These are phyloP conservation scores for Hymenoscyphus fraxineus DNA, from an alignment of 2,329 filamentous ascomycete genomes.

Conservation along the genomic window DNA sequence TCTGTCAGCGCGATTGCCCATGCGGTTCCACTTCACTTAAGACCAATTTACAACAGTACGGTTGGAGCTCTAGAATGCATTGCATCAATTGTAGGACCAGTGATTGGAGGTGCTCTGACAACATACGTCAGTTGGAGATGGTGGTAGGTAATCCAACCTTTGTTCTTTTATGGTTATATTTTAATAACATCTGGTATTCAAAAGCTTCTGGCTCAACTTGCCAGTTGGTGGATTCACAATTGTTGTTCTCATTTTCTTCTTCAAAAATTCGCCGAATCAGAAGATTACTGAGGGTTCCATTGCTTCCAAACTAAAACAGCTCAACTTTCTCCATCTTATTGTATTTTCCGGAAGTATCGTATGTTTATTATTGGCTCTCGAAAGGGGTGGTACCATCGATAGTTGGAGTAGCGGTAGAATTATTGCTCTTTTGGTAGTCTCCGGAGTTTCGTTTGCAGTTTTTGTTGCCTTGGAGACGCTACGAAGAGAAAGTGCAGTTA, in stretches of 20 bases:
- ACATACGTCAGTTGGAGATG: background rate
- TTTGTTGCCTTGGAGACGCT: background rate
- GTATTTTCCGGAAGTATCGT: slow-evolving; percentile 40
- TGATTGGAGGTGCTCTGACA: slow-evolving; percentile 35
- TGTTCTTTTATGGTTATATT: too few relatives aligned
- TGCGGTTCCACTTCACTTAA: background rate
- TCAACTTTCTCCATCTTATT: slow-evolving; percentile 42
- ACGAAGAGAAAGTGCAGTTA: background rate
- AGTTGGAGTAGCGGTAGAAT: slow-evolving; percentile 4
- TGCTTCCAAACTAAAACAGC: slow-evolving; percentile 14
- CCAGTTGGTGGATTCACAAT: too few relatives aligned
- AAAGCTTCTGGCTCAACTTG: too few relatives aligned
- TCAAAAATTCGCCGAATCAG: background rate
- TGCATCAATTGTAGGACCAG: slow-evolving; percentile 28
- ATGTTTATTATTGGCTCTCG: slow-evolving; percentile 41
- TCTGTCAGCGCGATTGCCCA: too few relatives aligned
- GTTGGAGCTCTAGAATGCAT: slow-evolving; percentile 26
- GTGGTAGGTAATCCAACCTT: too few relatives aligned
- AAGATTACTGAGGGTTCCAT: background rate
- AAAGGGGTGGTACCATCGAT: slow-evolving; percentile 41
- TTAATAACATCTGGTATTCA: too few relatives aligned
- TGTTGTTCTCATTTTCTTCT: too few relatives aligned
- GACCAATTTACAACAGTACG: slow-evolving; percentile 14
- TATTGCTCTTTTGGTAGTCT: background rate
- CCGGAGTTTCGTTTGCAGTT: background rate